These are phyloP conservation scores for Tricholoma terreum DNA, from an alignment of 768 basidiomycete genomes.

Conservation along the genomic window DNA sequence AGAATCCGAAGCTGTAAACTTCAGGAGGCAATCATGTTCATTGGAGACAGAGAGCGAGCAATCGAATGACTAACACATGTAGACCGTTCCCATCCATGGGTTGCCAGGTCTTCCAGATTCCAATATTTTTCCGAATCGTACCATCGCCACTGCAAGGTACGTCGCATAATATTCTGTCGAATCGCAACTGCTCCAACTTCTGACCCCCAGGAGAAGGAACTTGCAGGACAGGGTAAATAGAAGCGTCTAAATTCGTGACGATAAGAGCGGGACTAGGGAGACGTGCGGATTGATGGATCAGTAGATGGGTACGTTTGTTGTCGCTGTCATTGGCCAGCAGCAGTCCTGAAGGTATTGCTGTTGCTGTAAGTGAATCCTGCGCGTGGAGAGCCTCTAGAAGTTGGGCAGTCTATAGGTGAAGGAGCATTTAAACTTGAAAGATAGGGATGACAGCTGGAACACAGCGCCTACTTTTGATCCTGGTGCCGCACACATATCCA, in stretches of 20 bases:
- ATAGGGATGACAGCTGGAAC: background rate
- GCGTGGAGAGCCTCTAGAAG: slow-evolving; percentile 93
- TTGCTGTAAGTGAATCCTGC: slow-evolving; percentile 58
- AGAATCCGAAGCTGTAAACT: slow-evolving; percentile 93
- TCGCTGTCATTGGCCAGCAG: slow-evolving; percentile 96
- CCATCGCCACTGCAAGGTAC: slow-evolving; percentile 99
- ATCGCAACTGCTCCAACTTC: slow-evolving; percentile 56
- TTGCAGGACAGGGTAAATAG: slow-evolving; percentile 71
- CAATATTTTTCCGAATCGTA: slow-evolving; percentile 90
- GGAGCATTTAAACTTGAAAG: background rate
- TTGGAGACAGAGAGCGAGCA: slow-evolving; percentile 6
- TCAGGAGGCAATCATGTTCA: slow-evolving; percentile 4
- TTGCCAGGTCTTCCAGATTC: slow-evolving; percentile 93
- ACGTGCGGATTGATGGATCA: slow-evolving; percentile 96
- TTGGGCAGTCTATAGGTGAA: slow-evolving; percentile 75
- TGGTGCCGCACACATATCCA: slow-evolving; percentile 99
- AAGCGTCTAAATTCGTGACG: slow-evolving; percentile 96
- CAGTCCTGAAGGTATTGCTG: slow-evolving; percentile 77
- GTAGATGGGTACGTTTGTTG: slow-evolving; percentile 88
- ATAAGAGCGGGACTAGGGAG: slow-evolving; percentile 88
- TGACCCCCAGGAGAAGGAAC: slow-evolving; percentile 37
- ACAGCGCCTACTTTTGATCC: slow-evolving; percentile 75
- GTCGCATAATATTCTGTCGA: slow-evolving; percentile 93
- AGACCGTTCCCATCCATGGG: slow-evolving; percentile 87
- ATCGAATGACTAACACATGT: slow-evolving; percentile 57